phyloP scores from a whole-genome alignment of 352 stramenopile genomes.

The Phytophthora pluvialis region DNA sequence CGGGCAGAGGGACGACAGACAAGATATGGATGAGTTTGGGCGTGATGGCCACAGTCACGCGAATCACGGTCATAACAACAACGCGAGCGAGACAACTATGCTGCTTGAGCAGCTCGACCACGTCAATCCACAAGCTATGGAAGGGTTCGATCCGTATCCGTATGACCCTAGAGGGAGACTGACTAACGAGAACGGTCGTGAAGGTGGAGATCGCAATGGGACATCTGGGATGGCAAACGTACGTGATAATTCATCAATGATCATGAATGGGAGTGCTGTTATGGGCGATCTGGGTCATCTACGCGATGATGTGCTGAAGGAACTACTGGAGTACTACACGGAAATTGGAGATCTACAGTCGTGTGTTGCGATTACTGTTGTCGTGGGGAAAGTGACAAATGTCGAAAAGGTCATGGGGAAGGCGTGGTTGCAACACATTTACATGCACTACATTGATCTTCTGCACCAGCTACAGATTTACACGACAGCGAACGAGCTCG shows the following conservation, averaged over 20 bases:
- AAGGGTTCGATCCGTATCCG: slow-evolving; percentile 86
- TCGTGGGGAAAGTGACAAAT: slow-evolving; percentile 72
- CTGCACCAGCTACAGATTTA: slow-evolving; percentile 90
- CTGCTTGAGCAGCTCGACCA: slow-evolving; percentile 86
- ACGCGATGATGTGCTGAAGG: slow-evolving; percentile 79
- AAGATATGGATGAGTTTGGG: slow-evolving; percentile 23
- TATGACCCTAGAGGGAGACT: slow-evolving; percentile 54
- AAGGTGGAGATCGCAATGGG: slow-evolving; percentile 39
- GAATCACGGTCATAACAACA: slow-evolving; percentile 32
- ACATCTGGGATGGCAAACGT: slow-evolving; percentile 34
- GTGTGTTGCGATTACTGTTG: slow-evolving; percentile 76
- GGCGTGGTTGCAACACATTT: slow-evolving; percentile 89
- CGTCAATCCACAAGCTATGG: slow-evolving; percentile 88
- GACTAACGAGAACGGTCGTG: slow-evolving; percentile 38
- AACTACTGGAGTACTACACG: slow-evolving; percentile 89
- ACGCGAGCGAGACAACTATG: slow-evolving; percentile 75
- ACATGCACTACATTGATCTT: slow-evolving; percentile 92
- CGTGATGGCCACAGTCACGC: slow-evolving; percentile 28
- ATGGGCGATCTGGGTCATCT: slow-evolving; percentile 78
- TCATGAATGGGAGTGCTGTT: slow-evolving; percentile 79
- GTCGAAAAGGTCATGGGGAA: slow-evolving; percentile 88
- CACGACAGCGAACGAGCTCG: slow-evolving; percentile 86
- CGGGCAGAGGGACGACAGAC: slow-evolving; percentile 19
- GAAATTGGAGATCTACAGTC: slow-evolving; percentile 89
- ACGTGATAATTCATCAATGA: slow-evolving; percentile 57